These are phyloP conservation scores for Fusarium hainanense DNA, from an alignment of 2,329 filamentous ascomycete genomes.

Conservation along the genomic window DNA sequence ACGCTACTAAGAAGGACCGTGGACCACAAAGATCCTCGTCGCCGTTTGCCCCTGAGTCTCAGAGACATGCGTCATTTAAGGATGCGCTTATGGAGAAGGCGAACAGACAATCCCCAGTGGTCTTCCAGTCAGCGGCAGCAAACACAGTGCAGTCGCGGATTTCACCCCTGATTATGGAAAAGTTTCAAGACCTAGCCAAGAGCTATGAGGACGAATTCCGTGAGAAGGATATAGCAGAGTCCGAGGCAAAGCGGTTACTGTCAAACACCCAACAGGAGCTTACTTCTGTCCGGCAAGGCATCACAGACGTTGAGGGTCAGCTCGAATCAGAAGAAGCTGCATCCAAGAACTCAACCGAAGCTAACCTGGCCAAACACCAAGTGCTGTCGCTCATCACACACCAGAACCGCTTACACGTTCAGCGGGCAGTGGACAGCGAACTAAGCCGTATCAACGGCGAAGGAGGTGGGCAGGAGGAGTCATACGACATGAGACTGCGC, in stretches of 20 bases:
- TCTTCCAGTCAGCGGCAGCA: constrained; percentile 72
- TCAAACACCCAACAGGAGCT: constrained; percentile 76
- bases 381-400: constrained; percentile 62
- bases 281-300: constrained; percentile 67
- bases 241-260: constrained; percentile 73
- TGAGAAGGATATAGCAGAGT: constrained; percentile 77
- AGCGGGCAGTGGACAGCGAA: constrained; percentile 63
- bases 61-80: constrained; percentile 64
- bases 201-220: constrained; percentile 80
- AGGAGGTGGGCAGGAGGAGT: constrained; percentile 53
- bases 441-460: constrained; percentile 64
- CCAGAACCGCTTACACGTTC: constrained; percentile 64
- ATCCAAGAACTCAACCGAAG: constrained; percentile 62
- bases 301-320: constrained; percentile 66
- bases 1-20: constrained; percentile 74
- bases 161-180: constrained; percentile 75
- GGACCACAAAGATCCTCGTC: constrained; percentile 80
- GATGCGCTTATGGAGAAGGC: constrained; percentile 60
- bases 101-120: constrained; percentile 54
- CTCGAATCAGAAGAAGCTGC: constrained; percentile 67
- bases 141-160: constrained; percentile 77
- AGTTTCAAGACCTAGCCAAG: constrained; percentile 75
- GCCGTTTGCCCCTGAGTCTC: constrained; percentile 72
- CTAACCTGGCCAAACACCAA: constrained; percentile 60
- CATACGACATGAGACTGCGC: constrained; percentile 65